These are phyloP conservation scores for Pseudogymnoascus sp. DNA, from an alignment of 2,329 filamentous ascomycete genomes.

Conservation along the genomic window DNA sequence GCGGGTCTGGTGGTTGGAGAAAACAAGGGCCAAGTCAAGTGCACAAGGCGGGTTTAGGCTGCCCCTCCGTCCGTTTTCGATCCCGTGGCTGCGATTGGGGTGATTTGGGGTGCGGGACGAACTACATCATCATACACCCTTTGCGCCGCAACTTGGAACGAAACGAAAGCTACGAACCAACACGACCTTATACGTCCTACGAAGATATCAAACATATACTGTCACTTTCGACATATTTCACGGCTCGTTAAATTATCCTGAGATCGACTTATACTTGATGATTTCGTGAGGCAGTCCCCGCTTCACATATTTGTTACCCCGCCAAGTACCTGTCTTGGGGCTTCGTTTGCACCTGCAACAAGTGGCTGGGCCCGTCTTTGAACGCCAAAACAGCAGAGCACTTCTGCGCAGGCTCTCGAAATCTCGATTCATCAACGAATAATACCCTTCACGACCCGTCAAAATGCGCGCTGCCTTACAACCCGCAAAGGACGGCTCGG, in stretches of 20 bases:
- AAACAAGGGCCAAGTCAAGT: not conserved
- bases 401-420: not conserved
- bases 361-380: not conserved
- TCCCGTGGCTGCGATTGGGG: not conserved
- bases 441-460: not conserved
- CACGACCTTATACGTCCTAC: not conserved
- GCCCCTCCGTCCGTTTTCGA: constrained; percentile 2
- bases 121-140: constrained; percentile 8
- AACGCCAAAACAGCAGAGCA: not conserved
- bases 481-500: constrained; percentile 11
- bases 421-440: not conserved
- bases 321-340: not conserved
- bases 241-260: not conserved
- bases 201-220: not conserved
- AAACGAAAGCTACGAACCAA: not conserved
- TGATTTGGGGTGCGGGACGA: not conserved
- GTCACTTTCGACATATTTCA: not conserved
- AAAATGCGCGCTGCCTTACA: not conserved
- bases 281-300: not conserved
- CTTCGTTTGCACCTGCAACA: not conserved
- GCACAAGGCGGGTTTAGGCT: not conserved
- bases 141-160: constrained; percentile 2
- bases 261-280: not conserved
- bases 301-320: not conserved
- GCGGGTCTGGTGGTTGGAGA: not conserved